Evolutionary conservation across 495 filamentous ascomycete species (phyloP).

Genomic region (Penicillium lividum): DNA sequence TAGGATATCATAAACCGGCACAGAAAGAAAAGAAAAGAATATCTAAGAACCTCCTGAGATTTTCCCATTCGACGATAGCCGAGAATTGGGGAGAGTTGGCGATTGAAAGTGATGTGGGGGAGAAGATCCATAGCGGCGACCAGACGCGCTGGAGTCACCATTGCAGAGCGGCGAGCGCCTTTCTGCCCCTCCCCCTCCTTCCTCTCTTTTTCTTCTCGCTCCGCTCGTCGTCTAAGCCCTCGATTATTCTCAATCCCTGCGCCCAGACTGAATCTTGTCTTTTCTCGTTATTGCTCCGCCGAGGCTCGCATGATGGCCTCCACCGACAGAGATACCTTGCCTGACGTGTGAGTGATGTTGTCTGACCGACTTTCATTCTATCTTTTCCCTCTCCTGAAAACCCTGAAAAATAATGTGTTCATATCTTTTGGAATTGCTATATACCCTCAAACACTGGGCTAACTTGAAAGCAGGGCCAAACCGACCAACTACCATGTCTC

Average conservation of each 20-base stretch:
- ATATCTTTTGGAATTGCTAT: neutral
- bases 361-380: neutral
- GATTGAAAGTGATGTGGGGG: slow-evolving; percentile 40
- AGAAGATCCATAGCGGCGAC: slow-evolving; percentile 38
- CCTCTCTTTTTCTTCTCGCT: slow-evolving; percentile 26
- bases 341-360: slow-evolving; percentile 47
- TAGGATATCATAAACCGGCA: neutral
- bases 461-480: slow-evolving; percentile 59
- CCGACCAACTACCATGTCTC: slow-evolving; percentile 83
- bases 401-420: neutral
- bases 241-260: slow-evolving; percentile 17
- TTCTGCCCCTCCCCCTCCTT: slow-evolving; percentile 31
- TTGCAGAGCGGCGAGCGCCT: slow-evolving; percentile 22
- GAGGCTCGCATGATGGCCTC: slow-evolving; percentile 48
- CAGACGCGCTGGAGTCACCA: slow-evolving; percentile 32
- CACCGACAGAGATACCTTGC: slow-evolving; percentile 53
- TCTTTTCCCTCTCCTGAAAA: neutral
- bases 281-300: slow-evolving; percentile 38
- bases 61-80: slow-evolving; percentile 28
- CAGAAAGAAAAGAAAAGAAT: neutral
- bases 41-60: neutral
- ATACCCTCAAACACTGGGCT: neutral
- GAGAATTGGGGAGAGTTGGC: slow-evolving; percentile 15
- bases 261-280: slow-evolving; percentile 15
- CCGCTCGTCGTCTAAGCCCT: slow-evolving; percentile 26